These are phyloP conservation scores for Hevea brasiliensis DNA, from an alignment of 345 rosid species.

Conservation along the genomic window DNA sequence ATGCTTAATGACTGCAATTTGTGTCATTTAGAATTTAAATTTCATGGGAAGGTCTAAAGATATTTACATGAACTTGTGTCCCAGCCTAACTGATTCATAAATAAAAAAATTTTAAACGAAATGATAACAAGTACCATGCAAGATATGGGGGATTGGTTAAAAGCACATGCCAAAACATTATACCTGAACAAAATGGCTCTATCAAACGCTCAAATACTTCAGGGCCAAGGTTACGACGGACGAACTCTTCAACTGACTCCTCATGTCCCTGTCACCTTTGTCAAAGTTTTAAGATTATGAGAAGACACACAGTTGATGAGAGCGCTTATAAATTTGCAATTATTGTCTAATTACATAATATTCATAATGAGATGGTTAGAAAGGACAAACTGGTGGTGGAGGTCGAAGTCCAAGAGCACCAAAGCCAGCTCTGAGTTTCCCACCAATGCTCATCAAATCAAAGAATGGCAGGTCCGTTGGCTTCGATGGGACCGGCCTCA, in stretches of 20 bases:
- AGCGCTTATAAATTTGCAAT: neutral
- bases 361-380: slow-evolving; percentile 2
- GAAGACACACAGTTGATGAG: slow-evolving; percentile 30
- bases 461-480: slow-evolving; percentile 70
- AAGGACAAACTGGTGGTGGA: slow-evolving; percentile 82
- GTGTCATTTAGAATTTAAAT: neutral
- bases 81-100: neutral
- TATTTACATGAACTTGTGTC: neutral
- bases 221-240: slow-evolving; percentile 83
- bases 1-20: neutral
- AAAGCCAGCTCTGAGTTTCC: slow-evolving; percentile 83
- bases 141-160: neutral
- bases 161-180: neutral
- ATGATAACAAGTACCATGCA: neutral
- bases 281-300: slow-evolving; percentile 53
- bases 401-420: slow-evolving; percentile 90
- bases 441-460: slow-evolving; percentile 84
- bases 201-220: slow-evolving; percentile 94
- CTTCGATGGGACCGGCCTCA: slow-evolving; percentile 88
- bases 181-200: slow-evolving; percentile 98
- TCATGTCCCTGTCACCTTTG: slow-evolving; percentile 91
- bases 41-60: neutral
- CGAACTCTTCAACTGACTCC: slow-evolving; percentile 96
- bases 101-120: neutral
- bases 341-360: neutral